Percentiles rank a stretch among this genome's conserved stretches.
phyloP scores from a whole-genome alignment of 2,329 filamentous ascomycete genomes.

The Penicillium italicum region DNA sequence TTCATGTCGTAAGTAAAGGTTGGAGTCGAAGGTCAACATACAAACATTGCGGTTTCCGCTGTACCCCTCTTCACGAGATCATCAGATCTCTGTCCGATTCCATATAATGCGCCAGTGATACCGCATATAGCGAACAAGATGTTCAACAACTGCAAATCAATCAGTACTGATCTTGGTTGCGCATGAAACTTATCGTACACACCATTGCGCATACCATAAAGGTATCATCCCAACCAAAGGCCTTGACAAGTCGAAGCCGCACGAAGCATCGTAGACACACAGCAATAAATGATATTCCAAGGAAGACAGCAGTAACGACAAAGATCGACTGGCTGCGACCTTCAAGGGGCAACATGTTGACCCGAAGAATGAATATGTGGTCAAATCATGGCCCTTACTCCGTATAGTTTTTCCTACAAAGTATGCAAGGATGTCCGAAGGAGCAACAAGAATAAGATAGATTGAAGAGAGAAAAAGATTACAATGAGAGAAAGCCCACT shows the following conservation, averaged over 20 bases:
- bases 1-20: not conserved
- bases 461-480: not conserved
- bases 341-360: constrained; percentile 31
- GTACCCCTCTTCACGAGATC: constrained; percentile 17
- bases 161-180: not conserved
- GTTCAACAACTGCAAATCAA: constrained; percentile 25
- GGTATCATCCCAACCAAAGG: constrained; percentile 40
- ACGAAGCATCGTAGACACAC: constrained; percentile 39
- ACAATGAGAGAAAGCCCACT: not conserved
- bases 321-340: constrained; percentile 35
- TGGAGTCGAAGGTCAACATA: not conserved
- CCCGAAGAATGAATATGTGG: not conserved
- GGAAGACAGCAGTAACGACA: constrained; percentile 32
- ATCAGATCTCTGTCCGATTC: constrained; percentile 28
- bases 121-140: constrained; percentile 37
- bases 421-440: not conserved
- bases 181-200: constrained; percentile 7
- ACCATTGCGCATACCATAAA: constrained; percentile 39
- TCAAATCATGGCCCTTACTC: constrained; percentile 12
- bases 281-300: constrained; percentile 31
- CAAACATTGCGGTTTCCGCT: constrained; percentile 22
- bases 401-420: not conserved
- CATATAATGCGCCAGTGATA: constrained; percentile 33
- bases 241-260: constrained; percentile 32
- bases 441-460: not conserved